These are phyloP conservation scores for Bimuria novae-zelandiae DNA, from an alignment of 2,329 filamentous ascomycete species.

Conservation along the genomic window DNA sequence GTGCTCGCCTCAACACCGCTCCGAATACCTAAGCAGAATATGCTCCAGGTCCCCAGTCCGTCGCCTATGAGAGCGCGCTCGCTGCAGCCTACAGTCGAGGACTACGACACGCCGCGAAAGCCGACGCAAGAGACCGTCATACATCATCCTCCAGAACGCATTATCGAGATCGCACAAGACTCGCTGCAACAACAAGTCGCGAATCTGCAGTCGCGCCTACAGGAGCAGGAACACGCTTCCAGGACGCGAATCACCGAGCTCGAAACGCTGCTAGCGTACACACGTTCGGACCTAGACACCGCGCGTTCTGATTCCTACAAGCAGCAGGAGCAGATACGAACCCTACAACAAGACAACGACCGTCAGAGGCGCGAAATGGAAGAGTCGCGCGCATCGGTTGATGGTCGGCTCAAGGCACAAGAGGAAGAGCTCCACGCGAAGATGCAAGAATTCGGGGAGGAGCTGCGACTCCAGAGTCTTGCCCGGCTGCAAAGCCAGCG, in stretches of 20 bases:
- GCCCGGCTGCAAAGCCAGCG: slow-evolving; percentile 33
- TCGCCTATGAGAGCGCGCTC: slow-evolving; percentile 36
- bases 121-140: slow-evolving; percentile 43
- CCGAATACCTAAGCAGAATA: slow-evolving; percentile 28
- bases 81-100: slow-evolving; percentile 43
- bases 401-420: slow-evolving; percentile 22
- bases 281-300: slow-evolving; percentile 37
- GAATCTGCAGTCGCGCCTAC: slow-evolving; percentile 30
- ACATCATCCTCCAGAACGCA: slow-evolving; percentile 29
- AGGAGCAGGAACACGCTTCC: slow-evolving; percentile 34
- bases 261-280: slow-evolving; percentile 41
- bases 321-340: slow-evolving; percentile 30
- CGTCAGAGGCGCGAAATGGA: slow-evolving; percentile 19
- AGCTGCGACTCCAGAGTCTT: slow-evolving; percentile 30
- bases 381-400: slow-evolving; percentile 7
- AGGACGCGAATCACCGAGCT: slow-evolving; percentile 40
- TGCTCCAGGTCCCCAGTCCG: slow-evolving; percentile 33
- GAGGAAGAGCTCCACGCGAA: slow-evolving; percentile 27
- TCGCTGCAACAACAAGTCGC: slow-evolving; percentile 24
- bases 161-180: slow-evolving; percentile 16
- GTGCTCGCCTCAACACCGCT: slow-evolving; percentile 33
- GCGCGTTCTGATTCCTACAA: slow-evolving; percentile 36
- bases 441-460: slow-evolving; percentile 34
- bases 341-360: slow-evolving; percentile 23
- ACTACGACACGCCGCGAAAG: slow-evolving; percentile 44